Conservation (phyloP, 2,329 filamentous ascomycete genomes). For the Aspergillus versicolor region DNA sequence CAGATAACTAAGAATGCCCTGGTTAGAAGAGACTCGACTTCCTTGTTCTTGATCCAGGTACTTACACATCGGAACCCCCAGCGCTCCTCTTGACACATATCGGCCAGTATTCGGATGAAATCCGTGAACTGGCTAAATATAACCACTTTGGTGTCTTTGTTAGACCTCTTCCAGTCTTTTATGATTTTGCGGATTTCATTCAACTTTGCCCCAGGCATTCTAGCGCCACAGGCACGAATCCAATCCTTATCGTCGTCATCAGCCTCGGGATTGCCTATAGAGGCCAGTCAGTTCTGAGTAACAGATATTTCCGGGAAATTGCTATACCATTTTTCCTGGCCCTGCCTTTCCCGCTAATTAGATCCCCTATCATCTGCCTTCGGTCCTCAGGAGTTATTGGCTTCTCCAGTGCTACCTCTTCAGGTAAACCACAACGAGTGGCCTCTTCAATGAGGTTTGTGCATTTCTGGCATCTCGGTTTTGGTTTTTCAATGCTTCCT, state of each 20-base stretch:
- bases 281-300: not conserved
- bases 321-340: slow-evolving; percentile 3
- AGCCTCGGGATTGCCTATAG: not conserved
- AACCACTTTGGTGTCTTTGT: slow-evolving; percentile 55
- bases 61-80: slow-evolving; percentile 42
- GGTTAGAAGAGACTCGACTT: not conserved
- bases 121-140: slow-evolving; percentile 61
- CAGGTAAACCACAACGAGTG: slow-evolving; percentile 10
- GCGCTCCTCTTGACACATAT: slow-evolving; percentile 50
- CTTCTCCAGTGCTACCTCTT: not conserved
- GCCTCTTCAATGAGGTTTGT: slow-evolving; percentile 15
- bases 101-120: slow-evolving; percentile 52
- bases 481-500: slow-evolving; percentile 7
- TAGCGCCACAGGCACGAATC: slow-evolving; percentile 21
- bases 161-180: slow-evolving; percentile 43
- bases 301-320: not conserved
- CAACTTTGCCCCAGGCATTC: slow-evolving; percentile 43
- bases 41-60: not conserved
- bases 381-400: not conserved
- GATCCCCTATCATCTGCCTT: slow-evolving; percentile 8
- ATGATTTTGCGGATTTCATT: slow-evolving; percentile 35
- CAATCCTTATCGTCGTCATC: slow-evolving; percentile 29
- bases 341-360: not conserved
- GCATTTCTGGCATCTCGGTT: slow-evolving; percentile 26
- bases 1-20: slow-evolving; percentile 41